Percentiles rank a stretch among this genome's conserved stretches.
phyloP scores from a whole-genome alignment of 257 asterid species.

The Penstemon davidsonii region DNA sequence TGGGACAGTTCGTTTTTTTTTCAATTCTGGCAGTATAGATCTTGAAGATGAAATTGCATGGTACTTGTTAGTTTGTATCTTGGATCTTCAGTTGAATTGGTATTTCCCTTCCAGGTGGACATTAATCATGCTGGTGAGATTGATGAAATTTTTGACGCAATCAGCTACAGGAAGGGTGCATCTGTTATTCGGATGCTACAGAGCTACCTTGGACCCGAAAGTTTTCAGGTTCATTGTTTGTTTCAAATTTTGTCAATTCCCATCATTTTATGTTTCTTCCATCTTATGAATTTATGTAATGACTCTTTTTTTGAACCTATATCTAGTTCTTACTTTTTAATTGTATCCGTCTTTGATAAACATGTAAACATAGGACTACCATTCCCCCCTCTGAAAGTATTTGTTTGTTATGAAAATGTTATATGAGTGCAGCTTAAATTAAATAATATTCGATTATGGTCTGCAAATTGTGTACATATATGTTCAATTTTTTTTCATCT shows the following conservation, averaged over 20 bases:
- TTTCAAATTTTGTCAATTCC: background rate
- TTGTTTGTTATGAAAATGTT: conserved; percentile 5
- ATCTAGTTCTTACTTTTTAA: conserved; percentile 9
- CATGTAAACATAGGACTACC: background rate
- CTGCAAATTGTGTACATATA: background rate
- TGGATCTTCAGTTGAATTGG: conserved; percentile 21
- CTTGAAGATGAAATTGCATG: background rate
- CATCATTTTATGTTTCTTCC: conserved; percentile 13
- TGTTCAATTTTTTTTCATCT: background rate
- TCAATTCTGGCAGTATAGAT: background rate
- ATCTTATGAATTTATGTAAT: background rate
- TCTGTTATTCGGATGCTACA: conserved; percentile 93
- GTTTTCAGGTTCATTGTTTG: conserved; percentile 67
- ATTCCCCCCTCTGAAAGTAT: conserved; percentile 7
- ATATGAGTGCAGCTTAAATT: background rate
- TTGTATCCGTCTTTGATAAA: conserved; percentile 5
- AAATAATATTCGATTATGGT: background rate
- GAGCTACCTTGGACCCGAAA: conserved; percentile 87
- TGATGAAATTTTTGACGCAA: conserved; percentile 95
- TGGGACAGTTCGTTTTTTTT: background rate
- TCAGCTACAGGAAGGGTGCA: conserved; percentile 95
- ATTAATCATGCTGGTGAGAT: conserved; percentile 84
- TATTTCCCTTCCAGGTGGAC: conserved; percentile 69
- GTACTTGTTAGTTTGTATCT: conserved; percentile 1
- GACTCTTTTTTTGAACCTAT: background rate